Evolutionary conservation across 2,329 filamentous ascomycete genomes (phyloP).

Genomic region (Cladophialophora chaetospira): DNA sequence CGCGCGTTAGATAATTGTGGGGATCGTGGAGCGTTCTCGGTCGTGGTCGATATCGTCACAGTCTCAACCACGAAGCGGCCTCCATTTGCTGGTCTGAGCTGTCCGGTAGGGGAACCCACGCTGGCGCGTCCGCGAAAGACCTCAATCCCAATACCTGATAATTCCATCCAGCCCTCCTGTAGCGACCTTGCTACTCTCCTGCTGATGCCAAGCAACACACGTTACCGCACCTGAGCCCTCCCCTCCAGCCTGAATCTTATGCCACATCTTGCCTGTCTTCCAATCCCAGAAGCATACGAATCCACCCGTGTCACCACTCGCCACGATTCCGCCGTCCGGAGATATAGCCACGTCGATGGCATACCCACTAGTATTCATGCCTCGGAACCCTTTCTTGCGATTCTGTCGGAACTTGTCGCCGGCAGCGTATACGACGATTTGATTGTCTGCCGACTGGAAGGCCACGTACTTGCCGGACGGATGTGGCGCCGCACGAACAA

Average conservation of each 20-base stretch:
- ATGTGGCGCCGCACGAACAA: slow-evolving; percentile 82
- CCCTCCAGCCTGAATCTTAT: slow-evolving; percentile 77
- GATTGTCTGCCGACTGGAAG: slow-evolving; percentile 92
- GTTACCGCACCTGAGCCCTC: slow-evolving; percentile 63
- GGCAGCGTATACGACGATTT: slow-evolving; percentile 92
- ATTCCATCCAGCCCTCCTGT: slow-evolving; percentile 87
- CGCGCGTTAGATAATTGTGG: too few species aligned
- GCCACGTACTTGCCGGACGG: slow-evolving; percentile 92
- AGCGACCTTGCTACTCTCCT: slow-evolving; percentile 91
- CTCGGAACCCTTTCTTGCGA: slow-evolving; percentile 92
- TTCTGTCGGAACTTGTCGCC: slow-evolving; percentile 97
- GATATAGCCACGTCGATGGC: slow-evolving; percentile 86
- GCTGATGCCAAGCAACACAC: slow-evolving; percentile 94
- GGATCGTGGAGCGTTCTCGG: too few species aligned
- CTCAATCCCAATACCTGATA: slow-evolving; percentile 88
- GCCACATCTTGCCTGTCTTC: slow-evolving; percentile 99
- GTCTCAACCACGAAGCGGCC: too few species aligned
- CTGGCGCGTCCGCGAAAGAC: neutral
- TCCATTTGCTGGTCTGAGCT: too few species aligned
- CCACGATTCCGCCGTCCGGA: slow-evolving; percentile 89
- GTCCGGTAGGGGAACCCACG: too few species aligned
- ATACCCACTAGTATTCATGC: slow-evolving; percentile 94
- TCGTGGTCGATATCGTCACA: too few species aligned
- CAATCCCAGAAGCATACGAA: slow-evolving; percentile 98
- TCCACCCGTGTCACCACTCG: slow-evolving; percentile 81